Evolutionary conservation across 768 basidiomycete species (phyloP).

Genomic region (Phylloporus rhodoxanthus): DNA sequence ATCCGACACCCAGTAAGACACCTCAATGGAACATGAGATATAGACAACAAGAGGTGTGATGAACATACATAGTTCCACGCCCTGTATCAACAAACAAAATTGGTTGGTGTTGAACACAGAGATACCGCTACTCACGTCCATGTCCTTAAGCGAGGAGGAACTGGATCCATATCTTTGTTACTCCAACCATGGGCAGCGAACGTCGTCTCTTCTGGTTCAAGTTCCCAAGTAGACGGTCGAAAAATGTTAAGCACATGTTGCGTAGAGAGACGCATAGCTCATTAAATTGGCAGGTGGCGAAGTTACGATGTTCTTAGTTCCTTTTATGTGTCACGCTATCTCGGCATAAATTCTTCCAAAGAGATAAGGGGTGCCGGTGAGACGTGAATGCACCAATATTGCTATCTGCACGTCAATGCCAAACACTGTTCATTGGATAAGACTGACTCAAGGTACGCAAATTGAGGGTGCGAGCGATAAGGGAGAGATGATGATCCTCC

Average conservation of each 20-base stretch:
- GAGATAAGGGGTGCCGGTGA: no score
- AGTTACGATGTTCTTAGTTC: background rate
- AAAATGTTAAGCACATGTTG: background rate
- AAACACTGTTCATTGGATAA: background rate
- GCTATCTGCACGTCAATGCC: background rate
- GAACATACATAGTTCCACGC: slow-evolving; percentile 63
- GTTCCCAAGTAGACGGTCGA: background rate
- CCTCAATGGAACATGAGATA: background rate
- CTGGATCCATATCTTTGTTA: slow-evolving; percentile 78
- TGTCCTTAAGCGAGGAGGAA: slow-evolving; percentile 53
- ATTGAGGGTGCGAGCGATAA: background rate
- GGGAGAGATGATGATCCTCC: background rate
- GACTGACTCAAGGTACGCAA: background rate
- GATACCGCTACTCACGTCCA: slow-evolving; percentile 41
- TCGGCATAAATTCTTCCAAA: no score
- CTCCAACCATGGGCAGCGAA: slow-evolving; percentile 54
- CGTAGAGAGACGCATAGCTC: slow-evolving; percentile 6
- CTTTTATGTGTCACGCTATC: slow-evolving; percentile 11
- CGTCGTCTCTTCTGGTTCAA: slow-evolving; percentile 43
- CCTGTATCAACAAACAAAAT: slow-evolving; percentile 1
- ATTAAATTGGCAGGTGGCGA: no score
- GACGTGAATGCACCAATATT: background rate
- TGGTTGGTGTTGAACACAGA: background rate
- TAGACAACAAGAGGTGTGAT: slow-evolving; percentile 30
- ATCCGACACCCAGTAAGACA: slow-evolving; percentile 25